phyloP scores from a whole-genome alignment of 805 yeast species.

The Sugiyamaella valdiviana region DNA sequence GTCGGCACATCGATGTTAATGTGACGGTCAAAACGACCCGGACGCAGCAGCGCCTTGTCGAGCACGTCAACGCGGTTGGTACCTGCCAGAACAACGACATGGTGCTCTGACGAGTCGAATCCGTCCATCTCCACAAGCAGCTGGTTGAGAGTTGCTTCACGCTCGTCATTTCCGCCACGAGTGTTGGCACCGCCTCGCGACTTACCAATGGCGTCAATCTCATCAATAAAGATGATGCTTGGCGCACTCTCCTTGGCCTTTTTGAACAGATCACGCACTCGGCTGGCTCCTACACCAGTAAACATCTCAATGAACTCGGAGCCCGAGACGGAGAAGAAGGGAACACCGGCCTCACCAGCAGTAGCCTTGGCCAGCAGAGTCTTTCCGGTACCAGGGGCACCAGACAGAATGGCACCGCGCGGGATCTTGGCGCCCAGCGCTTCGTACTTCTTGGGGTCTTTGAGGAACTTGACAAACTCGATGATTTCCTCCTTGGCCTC shows the following conservation, averaged over 20 bases:
- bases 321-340: slow-evolving; percentile 85
- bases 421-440: slow-evolving; percentile 90
- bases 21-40: slow-evolving; percentile 92
- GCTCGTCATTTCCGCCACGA: slow-evolving; percentile 71
- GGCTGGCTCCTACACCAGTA: slow-evolving; percentile 92
- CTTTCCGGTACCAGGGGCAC: slow-evolving; percentile 98
- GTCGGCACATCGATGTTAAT: slow-evolving; percentile 82
- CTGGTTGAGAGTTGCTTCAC: slow-evolving; percentile 89
- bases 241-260: slow-evolving; percentile 90
- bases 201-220: slow-evolving; percentile 93
- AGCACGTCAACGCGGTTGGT: slow-evolving; percentile 89
- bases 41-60: slow-evolving; percentile 85
- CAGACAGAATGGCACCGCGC: slow-evolving; percentile 88
- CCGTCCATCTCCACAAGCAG: slow-evolving; percentile 95
- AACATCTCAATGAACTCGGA: slow-evolving; percentile 97
- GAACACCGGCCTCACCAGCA: slow-evolving; percentile 95
- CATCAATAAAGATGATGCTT: slow-evolving; percentile 84
- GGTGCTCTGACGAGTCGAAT: slow-evolving; percentile 73
- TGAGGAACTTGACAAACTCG: slow-evolving; percentile 89
- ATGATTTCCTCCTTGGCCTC: slow-evolving; percentile 92
- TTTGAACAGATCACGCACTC: slow-evolving; percentile 88
- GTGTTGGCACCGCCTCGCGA: slow-evolving; percentile 83
- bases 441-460: slow-evolving; percentile 79
- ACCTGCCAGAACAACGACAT: slow-evolving; percentile 86
- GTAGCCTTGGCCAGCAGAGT: slow-evolving; percentile 89